phyloP scores from a whole-genome alignment of 1,139 yeast species.

The Kodamaea sp. region DNA sequence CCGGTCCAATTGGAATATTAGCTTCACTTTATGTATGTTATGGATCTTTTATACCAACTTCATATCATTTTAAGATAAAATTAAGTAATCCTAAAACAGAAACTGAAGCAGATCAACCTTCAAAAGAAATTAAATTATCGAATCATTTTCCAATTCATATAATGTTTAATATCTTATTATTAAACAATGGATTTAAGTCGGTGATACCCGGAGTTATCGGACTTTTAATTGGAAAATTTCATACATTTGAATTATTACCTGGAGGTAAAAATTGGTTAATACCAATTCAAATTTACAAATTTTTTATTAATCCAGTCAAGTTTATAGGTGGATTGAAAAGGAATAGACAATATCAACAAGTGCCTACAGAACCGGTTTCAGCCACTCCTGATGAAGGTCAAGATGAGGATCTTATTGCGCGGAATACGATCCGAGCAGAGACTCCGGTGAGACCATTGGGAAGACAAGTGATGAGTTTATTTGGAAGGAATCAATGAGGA shows the following conservation, averaged over 20 bases:
- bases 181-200: slow-evolving; percentile 53
- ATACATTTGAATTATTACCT: slow-evolving; percentile 55
- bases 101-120: slow-evolving; percentile 1
- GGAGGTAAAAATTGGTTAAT: slow-evolving; percentile 56
- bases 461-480: slow-evolving; percentile 28
- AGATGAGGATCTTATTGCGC: slow-evolving; percentile 18
- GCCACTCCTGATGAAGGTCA: slow-evolving; percentile 16
- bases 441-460: slow-evolving; percentile 59
- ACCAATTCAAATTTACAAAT: slow-evolving; percentile 25
- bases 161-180: slow-evolving; percentile 46
- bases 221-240: slow-evolving; percentile 54
- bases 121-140: slow-evolving; percentile 39
- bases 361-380: not conserved
- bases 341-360: slow-evolving; percentile 1
- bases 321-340: not conserved
- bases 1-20: slow-evolving; percentile 65
- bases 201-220: slow-evolving; percentile 54
- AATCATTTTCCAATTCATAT: slow-evolving; percentile 59
- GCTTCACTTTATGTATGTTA: slow-evolving; percentile 60
- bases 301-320: slow-evolving; percentile 24
- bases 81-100: slow-evolving; percentile 22
- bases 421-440: slow-evolving; percentile 37
- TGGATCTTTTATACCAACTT: slow-evolving; percentile 54
- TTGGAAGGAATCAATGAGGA: no score
- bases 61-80: slow-evolving; percentile 54